Evolutionary conservation across 257 asterid genomes (phyloP), one percentile per base, ranked within the genome.

Genomic region (Fraxinus pennsylvanica): DNA sequence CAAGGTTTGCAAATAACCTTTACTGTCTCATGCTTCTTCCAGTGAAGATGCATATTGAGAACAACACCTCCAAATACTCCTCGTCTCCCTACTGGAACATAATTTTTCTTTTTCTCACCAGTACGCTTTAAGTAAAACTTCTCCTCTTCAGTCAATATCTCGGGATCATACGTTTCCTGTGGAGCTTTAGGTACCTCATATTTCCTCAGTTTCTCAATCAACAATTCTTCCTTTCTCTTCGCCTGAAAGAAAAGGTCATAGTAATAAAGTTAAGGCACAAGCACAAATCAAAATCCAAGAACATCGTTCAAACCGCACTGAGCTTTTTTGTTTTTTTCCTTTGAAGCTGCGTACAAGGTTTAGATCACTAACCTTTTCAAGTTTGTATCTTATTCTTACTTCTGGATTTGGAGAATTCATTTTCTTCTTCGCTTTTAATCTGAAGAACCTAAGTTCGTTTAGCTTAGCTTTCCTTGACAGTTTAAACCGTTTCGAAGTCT

Each of bases 1-100:
- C 98, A 95, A 71, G 99, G 99, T 81, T 82, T 95, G 89, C 99
- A 95, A 47, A 86, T 78, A 75, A 93, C 97, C 86, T 93, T 95
- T 21, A 95, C 93, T 0, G 99, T 95, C 80, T 95, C 99, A 10
- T 95, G 99, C 68, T 83, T 91, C 87, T 95, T 95, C 97, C 99
- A 95, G 50, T 95, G 99, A 73, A 93, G 97, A 87, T 95, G 99
- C 97, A 95, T 95, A 85, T 95, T 95, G 72, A 95, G 95, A 78
- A 95, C 97, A 83, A 93, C 97, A 41, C 98, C 98, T 75, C 98
- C 98, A 90, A 95, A 93, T 74, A 95, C 99, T 71, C 99, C 99
- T 72, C 98, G 84, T 75, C 99, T 91, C 69, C 99, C 97, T 67
- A 95, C 91, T 1, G 91, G 94, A 36, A 92, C 96, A 83, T 89